These are phyloP conservation scores for Papiliotrema laurentii DNA, from an alignment of 1,284 basidiomycete species.

Conservation along the genomic window DNA sequence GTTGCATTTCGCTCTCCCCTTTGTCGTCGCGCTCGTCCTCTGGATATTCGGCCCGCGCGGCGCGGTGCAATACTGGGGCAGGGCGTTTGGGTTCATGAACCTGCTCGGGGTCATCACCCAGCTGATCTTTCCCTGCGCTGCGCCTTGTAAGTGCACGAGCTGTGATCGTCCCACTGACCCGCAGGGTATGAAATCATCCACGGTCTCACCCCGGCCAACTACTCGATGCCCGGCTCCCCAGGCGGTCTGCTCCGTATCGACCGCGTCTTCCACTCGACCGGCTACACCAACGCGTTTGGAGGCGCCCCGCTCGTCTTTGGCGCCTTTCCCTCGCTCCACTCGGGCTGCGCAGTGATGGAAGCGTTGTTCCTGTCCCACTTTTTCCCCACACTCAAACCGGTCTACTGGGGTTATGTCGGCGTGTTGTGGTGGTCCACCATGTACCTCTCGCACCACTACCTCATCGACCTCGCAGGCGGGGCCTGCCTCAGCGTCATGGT, in stretches of 20 bases:
- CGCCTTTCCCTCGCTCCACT: conserved; percentile 91
- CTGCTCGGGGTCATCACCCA: conserved; percentile 83
- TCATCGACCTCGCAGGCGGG: conserved; percentile 92
- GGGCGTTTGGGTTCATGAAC: conserved; percentile 92
- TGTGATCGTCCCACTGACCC: too few species aligned
- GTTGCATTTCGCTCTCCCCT: conserved; percentile 79
- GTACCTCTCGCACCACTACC: conserved; percentile 97
- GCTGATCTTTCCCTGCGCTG: conserved; percentile 84
- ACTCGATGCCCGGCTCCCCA: conserved; percentile 84
- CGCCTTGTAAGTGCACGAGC: conserved; percentile 61
- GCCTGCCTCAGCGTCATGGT: conserved; percentile 80
- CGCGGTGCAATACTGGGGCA: conserved; percentile 77
- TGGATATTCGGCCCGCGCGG: conserved; percentile 77
- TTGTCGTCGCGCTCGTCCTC: conserved; percentile 69
- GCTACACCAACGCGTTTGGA: conserved; percentile 78
- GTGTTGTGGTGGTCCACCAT: conserved; percentile 97
- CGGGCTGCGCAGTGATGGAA: conserved; percentile 84
- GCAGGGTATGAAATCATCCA: conserved; percentile 96
- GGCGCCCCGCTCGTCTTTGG: conserved; percentile 92
- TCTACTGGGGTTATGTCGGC: conserved; percentile 80
- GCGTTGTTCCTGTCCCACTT: conserved; percentile 93
- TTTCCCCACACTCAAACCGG: conserved; percentile 66
- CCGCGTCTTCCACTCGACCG: conserved; percentile 69
- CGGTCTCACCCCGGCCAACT: conserved; percentile 90
- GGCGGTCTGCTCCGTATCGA: conserved; percentile 93